Evolutionary conservation across 106 monocot genomes (phyloP).

Genomic region (Dendrobium nobile): DNA sequence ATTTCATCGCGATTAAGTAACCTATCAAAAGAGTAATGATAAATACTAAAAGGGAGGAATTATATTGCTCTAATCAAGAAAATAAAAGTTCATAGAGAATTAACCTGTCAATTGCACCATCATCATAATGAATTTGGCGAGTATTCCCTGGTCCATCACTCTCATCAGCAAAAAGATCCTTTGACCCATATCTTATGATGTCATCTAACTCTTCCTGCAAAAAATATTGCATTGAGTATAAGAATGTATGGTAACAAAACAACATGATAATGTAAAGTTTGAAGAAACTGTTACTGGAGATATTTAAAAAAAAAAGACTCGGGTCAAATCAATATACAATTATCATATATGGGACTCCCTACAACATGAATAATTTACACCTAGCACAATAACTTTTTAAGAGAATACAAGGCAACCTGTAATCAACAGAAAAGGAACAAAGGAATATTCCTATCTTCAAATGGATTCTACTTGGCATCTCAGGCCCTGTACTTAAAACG

Average conservation of each 20-base stretch:
- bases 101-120: conserved; percentile 89
- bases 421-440: neutral
- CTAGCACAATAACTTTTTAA: neutral
- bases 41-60: neutral
- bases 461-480: neutral
- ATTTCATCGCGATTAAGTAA: conserved; percentile 89
- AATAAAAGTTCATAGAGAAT: neutral
- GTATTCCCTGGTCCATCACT: conserved; percentile 80
- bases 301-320: neutral
- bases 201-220: conserved; percentile 94
- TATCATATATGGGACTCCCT: neutral
- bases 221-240: neutral
- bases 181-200: conserved; percentile 96
- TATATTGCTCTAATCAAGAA: neutral
- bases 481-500: neutral
- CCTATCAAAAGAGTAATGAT: conserved; percentile 20
- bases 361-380: neutral
- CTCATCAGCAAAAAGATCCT: conserved; percentile 91
- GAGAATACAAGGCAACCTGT: neutral
- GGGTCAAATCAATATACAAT: neutral
- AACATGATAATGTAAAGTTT: neutral
- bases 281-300: neutral
- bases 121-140: conserved; percentile 98
- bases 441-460: neutral
- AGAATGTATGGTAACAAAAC: neutral